Conservation (phyloP, 75 land plant genomes). For the Isoetes taiwanensis region DNA sequence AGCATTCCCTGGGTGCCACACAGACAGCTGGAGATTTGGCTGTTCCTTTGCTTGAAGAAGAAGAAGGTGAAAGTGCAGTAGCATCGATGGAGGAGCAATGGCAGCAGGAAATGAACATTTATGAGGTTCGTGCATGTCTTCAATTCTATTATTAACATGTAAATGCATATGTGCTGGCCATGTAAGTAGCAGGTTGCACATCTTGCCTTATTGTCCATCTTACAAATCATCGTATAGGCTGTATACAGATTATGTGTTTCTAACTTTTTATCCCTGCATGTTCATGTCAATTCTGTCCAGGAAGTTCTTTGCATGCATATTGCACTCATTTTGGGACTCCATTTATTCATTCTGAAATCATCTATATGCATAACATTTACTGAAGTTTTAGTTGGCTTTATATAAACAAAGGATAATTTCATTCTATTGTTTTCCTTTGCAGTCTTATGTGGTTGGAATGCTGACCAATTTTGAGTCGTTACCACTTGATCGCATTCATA, state of each 20-base stretch:
- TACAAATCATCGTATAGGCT: too few relatives aligned
- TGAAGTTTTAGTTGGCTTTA: background rate
- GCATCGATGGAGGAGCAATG: constrained; percentile 80
- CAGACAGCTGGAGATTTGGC: constrained; percentile 20
- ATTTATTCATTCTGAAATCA: too few relatives aligned
- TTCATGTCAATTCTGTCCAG: too few relatives aligned
- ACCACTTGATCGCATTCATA: constrained; percentile 83
- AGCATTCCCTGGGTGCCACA: constrained; percentile 19
- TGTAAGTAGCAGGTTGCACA: too few relatives aligned
- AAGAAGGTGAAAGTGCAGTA: constrained; percentile 64
- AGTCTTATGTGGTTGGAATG: constrained; percentile 88
- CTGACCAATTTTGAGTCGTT: constrained; percentile 82
- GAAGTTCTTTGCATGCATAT: too few relatives aligned
- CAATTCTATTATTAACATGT: background rate
- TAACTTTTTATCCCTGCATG: too few relatives aligned
- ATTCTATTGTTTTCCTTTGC: constrained; percentile 16
- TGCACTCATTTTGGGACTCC: too few relatives aligned
- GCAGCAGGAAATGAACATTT: constrained; percentile 79
- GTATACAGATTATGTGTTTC: too few relatives aligned
- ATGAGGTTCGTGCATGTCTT: constrained; percentile 39
- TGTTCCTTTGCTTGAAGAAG: constrained; percentile 51
- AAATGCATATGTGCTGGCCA: background rate
- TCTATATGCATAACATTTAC: background rate
- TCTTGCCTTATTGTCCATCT: too few relatives aligned
- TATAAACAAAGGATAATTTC: background rate